Conservation (phyloP, 2,329 filamentous ascomycete species). For the Periconia sp. region DNA sequence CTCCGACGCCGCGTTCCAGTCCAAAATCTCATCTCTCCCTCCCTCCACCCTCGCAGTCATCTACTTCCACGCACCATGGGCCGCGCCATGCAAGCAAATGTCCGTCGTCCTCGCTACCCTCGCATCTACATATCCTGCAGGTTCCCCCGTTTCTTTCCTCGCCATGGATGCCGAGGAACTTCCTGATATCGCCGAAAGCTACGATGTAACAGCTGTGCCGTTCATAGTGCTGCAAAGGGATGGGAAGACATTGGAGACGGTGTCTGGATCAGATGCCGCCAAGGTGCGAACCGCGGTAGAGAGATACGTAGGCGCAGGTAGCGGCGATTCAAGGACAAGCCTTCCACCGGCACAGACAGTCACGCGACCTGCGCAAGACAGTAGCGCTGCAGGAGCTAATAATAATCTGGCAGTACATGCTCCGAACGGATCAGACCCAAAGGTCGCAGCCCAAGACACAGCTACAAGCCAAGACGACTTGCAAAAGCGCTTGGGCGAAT, state of each 20-base stretch:
- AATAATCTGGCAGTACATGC: conserved; percentile 54
- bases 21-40: conserved; percentile 71
- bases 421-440: conserved; percentile 49
- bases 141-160: conserved; percentile 79
- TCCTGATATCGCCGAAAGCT: conserved; percentile 86
- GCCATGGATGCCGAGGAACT: conserved; percentile 94
- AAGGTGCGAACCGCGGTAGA: conserved; percentile 88
- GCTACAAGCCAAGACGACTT: conserved; percentile 77
- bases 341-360: conserved; percentile 51
- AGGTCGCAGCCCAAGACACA: conserved; percentile 53
- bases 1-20: conserved; percentile 74
- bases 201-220: conserved; percentile 93
- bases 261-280: conserved; percentile 87
- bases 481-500: conserved; percentile 76
- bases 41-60: conserved; percentile 77
- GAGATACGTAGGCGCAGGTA: conserved; percentile 68
- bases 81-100: conserved; percentile 95
- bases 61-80: conserved; percentile 97
- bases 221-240: conserved; percentile 84
- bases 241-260: conserved; percentile 77
- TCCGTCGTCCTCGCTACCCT: conserved; percentile 82
- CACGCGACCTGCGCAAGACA: conserved; percentile 50
- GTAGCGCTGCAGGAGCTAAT: conserved; percentile 40
- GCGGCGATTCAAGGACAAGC: conserved; percentile 43
- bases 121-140: conserved; percentile 80